Evolutionary conservation across 2,329 filamentous ascomycete species (phyloP).

Genomic region (Clonostachys rhizophaga): DNA sequence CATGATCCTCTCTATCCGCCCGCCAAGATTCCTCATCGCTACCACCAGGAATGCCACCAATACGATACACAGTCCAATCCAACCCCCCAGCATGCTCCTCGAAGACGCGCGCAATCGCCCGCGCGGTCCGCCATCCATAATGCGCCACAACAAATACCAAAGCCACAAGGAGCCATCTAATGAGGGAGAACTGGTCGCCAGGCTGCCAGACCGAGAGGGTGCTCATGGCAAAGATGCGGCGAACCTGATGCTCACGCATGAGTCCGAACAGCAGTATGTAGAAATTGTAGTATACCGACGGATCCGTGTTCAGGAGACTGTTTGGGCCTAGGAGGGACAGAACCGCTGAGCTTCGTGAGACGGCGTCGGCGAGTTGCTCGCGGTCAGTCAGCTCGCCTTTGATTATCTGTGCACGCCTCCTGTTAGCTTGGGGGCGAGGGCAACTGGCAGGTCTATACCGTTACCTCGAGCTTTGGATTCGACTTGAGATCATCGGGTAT

Average conservation of each 20-base stretch:
- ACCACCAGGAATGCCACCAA: constrained; percentile 15
- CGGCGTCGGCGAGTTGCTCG: neutral
- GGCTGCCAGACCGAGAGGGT: constrained; percentile 17
- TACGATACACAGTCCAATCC: constrained; percentile 19
- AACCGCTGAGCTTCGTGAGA: neutral
- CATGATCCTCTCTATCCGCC: constrained; percentile 14
- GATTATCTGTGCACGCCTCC: neutral
- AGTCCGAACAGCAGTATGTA: constrained; percentile 11
- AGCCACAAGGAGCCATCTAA: neutral
- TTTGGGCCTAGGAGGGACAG: neutral
- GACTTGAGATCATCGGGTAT: neutral
- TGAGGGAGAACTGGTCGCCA: constrained; percentile 13
- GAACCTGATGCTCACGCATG: constrained; percentile 18
- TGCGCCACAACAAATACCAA: constrained; percentile 7
- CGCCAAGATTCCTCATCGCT: constrained; percentile 15
- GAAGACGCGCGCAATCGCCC: constrained; percentile 11
- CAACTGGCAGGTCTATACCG: neutral
- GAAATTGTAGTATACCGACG: constrained; percentile 4
- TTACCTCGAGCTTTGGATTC: neutral
- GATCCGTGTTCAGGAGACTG: neutral
- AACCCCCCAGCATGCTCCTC: constrained; percentile 10
- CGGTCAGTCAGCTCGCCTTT: neutral
- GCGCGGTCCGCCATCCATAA: constrained; percentile 10
- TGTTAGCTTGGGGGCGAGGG: neutral
- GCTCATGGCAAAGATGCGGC: constrained; percentile 23